phyloP scores from a whole-genome alignment of 306 rosid species.

The Cicer judaicum region DNA sequence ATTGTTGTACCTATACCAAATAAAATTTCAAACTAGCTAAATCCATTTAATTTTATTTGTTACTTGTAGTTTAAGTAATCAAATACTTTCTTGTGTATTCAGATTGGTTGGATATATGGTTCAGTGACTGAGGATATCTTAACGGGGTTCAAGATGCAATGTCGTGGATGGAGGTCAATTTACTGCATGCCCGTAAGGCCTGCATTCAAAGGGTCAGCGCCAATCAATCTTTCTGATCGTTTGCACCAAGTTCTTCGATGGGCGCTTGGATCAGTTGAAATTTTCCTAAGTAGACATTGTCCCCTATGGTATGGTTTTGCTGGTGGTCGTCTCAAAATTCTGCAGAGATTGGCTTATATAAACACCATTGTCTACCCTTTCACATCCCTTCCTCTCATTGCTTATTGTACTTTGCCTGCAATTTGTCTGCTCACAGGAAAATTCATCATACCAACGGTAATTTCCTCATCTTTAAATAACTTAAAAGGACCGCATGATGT shows the following conservation, averaged over 20 bases:
- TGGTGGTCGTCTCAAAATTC: slow-evolving; percentile 91
- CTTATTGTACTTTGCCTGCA: slow-evolving; percentile 91
- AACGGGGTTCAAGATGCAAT: slow-evolving; percentile 98
- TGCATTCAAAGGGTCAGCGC: slow-evolving; percentile 99
- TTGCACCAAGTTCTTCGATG: slow-evolving; percentile 98
- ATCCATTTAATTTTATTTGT: background rate
- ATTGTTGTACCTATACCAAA: background rate
- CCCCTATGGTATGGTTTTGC: slow-evolving; percentile 98
- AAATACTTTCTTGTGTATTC: slow-evolving; percentile 41
- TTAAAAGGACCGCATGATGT: no score
- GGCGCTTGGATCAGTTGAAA: slow-evolving; percentile 99
- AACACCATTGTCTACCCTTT: slow-evolving; percentile 99
- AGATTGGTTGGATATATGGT: slow-evolving; percentile 99
- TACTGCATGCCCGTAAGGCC: slow-evolving; percentile 99
- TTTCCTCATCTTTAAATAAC: slow-evolving; percentile 26
- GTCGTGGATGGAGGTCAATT: slow-evolving; percentile 98
- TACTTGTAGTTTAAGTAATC: slow-evolving; percentile 34
- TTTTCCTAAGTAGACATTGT: slow-evolving; percentile 97
- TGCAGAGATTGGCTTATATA: slow-evolving; percentile 89
- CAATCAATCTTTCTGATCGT: slow-evolving; percentile 92
- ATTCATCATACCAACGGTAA: slow-evolving; percentile 97
- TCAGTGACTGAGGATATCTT: slow-evolving; percentile 98
- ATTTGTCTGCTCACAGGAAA: slow-evolving; percentile 96
- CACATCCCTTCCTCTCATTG: slow-evolving; percentile 91
- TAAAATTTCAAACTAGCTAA: slow-evolving; percentile 16